Evolutionary conservation across 768 basidiomycete species (phyloP), one percentile per base, ranked within the genome.

Genomic region (Amanita brunnescens): DNA sequence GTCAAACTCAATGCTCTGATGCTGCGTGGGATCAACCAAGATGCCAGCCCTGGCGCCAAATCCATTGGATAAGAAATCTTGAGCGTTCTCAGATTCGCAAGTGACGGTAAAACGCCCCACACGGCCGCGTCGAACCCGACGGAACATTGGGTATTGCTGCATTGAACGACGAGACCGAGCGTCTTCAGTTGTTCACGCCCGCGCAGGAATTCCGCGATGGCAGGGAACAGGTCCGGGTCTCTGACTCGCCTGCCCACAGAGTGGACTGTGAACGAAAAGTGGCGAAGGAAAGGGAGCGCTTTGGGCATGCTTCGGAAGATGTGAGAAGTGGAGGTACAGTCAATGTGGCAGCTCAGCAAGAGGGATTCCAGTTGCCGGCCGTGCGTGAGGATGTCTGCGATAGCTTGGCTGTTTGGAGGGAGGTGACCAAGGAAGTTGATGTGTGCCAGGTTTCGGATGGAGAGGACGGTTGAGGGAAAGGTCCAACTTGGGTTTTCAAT

Each of bases 51-150:
- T 0, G 82, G 73, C 1, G 80, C 73, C 34, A 87, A 63, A 61
- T 85, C 84, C 54, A 69, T 66, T 1, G 85, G 85, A 58, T 85
- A 78, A 4, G 78, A 78, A 49, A 85, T 82, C 47, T 70, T 73
- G 50, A 87, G 61, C 34, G 71, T 73, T n/a, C 65, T 72, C 46
- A 88, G 62, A 10, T 69, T 69, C 14, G 66, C 63, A 21, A 88
- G 63, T 5, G 74, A 74, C 0, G 84, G 84, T 8, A 88, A 67
- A 6, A 86, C 79, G 8, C 85, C 84, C 85, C 83, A 87, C 6
- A 80, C 71, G 1, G 80, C 76, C 0, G 85, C 81, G 55, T 85
- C 80, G 56, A 83, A 86, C 23, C 85, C 85, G 8, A 81, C 71
- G 6, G 73, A 69, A 54, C 68, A 69, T 56, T 78, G 76, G 18